These are phyloP conservation scores for Bipolaris victoriae DNA, from an alignment of 2,329 filamentous ascomycete species.

Conservation along the genomic window DNA sequence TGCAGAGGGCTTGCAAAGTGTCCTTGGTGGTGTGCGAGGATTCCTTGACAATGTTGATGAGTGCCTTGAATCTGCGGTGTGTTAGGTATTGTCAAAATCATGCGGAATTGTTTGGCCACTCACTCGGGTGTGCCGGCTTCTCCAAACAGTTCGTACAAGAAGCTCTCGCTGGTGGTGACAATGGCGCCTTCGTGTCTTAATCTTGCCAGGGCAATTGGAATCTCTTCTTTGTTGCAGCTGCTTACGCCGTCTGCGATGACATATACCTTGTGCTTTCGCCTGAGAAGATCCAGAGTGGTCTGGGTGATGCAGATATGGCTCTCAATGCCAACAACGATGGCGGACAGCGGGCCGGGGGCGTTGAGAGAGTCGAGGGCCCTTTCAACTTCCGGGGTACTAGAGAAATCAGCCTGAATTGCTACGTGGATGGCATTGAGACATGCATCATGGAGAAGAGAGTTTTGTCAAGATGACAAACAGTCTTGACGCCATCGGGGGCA, in stretches of 20 bases:
- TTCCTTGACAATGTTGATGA: conserved; percentile 81
- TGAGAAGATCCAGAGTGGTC: conserved; percentile 77
- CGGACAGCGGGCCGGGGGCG: conserved; percentile 40
- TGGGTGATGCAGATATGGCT: conserved; percentile 94
- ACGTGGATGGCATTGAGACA: neutral
- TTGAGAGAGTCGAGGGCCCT: conserved; percentile 50
- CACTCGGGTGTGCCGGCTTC: conserved; percentile 72
- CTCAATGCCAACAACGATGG: conserved; percentile 89
- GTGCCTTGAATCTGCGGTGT: conserved; percentile 65
- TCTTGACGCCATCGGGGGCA: conserved; percentile 57
- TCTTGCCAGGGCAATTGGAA: conserved; percentile 77
- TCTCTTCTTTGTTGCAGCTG: conserved; percentile 82
- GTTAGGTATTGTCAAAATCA: conserved; percentile 5
- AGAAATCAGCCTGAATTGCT: neutral
- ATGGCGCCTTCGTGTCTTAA: conserved; percentile 76
- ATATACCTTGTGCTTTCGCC: conserved; percentile 79
- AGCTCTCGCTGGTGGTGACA: conserved; percentile 87
- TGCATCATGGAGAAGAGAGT: conserved; percentile 84
- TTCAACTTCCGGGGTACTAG: conserved; percentile 66
- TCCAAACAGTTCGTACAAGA: conserved; percentile 86
- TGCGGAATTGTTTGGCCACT: conserved; percentile 17
- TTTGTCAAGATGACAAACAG: conserved; percentile 75
- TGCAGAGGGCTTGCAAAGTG: conserved; percentile 69
- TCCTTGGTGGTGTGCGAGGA: conserved; percentile 72
- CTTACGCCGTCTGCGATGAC: conserved; percentile 88